Evolutionary conservation across 2,329 filamentous ascomycete species (phyloP).

Genomic region (Cladosporium sp.): DNA sequence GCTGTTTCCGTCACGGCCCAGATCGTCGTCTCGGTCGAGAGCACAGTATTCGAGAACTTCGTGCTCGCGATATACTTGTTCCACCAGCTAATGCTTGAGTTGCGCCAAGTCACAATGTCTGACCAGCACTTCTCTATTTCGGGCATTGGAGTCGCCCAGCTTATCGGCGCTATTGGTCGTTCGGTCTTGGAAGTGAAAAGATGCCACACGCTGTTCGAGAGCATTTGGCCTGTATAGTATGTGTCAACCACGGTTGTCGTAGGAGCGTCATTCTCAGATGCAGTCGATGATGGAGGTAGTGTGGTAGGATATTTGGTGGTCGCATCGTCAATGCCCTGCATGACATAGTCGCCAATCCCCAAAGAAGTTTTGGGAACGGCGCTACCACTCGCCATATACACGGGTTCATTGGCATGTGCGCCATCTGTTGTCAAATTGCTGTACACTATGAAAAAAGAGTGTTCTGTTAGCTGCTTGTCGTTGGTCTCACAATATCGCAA

Average conservation of each 20-base stretch:
- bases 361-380: neutral
- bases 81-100: neutral
- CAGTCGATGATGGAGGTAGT: neutral
- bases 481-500: neutral
- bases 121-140: constrained; percentile 7
- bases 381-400: too few species aligned
- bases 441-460: too few species aligned
- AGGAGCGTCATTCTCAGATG: neutral
- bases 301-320: neutral
- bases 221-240: neutral
- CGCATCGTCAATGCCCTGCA: constrained; percentile 4
- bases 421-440: too few species aligned
- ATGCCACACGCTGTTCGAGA: neutral
- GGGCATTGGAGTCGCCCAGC: constrained; percentile 2
- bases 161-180: neutral
- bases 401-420: too few species aligned
- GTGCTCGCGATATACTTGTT: constrained; percentile 5
- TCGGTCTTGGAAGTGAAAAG: neutral
- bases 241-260: neutral
- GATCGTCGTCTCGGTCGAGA: neutral
- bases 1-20: constrained; percentile 1
- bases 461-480: neutral
- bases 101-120: constrained; percentile 1
- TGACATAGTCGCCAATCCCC: neutral
- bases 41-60: neutral